Evolutionary conservation across 331 rosid species (phyloP).

Genomic region (Pyracantha coccinea): DNA sequence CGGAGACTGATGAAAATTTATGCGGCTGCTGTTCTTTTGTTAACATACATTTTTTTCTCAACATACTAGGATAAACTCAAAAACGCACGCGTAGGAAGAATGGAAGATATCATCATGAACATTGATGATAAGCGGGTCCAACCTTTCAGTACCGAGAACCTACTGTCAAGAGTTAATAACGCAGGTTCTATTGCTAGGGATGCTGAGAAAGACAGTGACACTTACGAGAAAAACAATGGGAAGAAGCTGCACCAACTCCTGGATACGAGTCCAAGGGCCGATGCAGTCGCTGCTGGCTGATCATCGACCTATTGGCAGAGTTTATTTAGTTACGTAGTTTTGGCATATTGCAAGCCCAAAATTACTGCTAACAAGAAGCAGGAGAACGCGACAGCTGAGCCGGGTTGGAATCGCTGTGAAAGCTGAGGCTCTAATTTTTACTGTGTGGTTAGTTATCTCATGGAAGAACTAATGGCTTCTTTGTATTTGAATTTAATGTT

Average conservation of each 20-base stretch:
- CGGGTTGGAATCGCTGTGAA: conserved; percentile 31
- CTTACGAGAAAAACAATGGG: conserved; percentile 62
- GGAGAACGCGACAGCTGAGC: conserved; percentile 35
- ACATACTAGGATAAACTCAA: conserved; percentile 67
- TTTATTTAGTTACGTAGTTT: conserved; percentile 55
- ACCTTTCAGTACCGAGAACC: conserved; percentile 66
- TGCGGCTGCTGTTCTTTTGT: neutral
- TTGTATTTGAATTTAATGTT: neutral
- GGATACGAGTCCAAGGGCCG: conserved; percentile 71
- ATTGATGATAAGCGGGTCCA: conserved; percentile 43
- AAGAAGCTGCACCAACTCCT: conserved; percentile 86
- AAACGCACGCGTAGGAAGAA: conserved; percentile 42
- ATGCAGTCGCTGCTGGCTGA: conserved; percentile 87
- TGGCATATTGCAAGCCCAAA: conserved; percentile 95
- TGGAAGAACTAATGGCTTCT: conserved; percentile 18
- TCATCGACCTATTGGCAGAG: conserved; percentile 14
- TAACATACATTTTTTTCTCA: conserved; percentile 2
- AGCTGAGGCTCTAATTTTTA: conserved; percentile 41
- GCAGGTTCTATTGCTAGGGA: conserved; percentile 42
- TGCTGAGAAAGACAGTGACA: conserved; percentile 44
- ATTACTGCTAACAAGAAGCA: conserved; percentile 67
- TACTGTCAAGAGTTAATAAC: conserved; percentile 63
- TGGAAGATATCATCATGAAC: conserved; percentile 41
- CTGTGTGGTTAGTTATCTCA: conserved; percentile 18
- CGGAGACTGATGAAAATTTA: neutral